Evolutionary conservation across 2,329 filamentous ascomycete species (phyloP), one percentile per base, ranked within the genome.

Genomic region (Cladosporium sp.): DNA sequence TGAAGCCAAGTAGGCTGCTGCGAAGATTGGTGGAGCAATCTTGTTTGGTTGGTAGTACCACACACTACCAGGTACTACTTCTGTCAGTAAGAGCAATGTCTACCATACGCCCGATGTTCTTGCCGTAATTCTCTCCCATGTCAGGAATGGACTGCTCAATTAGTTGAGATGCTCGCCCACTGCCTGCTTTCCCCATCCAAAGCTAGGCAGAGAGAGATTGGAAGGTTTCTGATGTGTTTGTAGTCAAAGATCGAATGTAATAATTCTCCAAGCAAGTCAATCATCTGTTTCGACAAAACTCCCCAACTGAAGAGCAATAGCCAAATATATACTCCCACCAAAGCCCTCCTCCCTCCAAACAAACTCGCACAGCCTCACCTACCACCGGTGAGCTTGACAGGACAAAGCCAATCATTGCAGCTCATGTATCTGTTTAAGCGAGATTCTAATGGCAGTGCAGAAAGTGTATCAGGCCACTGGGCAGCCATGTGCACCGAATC

Each of bases 11-110:
- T 40, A 60, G 17, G 56, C 56, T 43, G 49, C 38, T 5, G 79
- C 74, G 66, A 84, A 85, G 47, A 83, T 64, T 19, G 84, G 75
- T 0, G 83, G 81, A 0, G 81, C 81, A 4, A 63, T 74, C 66
- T 82, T 82, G 67, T 81, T 83, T 0, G 83, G 83, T n/a, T 65
- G 28, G 58, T 70, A 69, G 15, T 45, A 59, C 56, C 56, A 59
- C 9, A 59, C 56, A 34, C 38, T 52, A 30, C 56, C 56, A 15
- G 49, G 56, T 8, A 59, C 56, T 59, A 14, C 12, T 19, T 28
- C 17, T 1, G 11, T 15, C 3, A 15, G 30, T 56, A 30, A 56
- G n/a, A 20, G 20, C 9, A 11, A 12, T 34, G 8, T 34, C 30
- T 34, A 34, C 11, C 30, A 34, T n/a, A 1, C 3, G 19, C 2